Percentiles rank a stretch among this genome's conserved stretches.
phyloP scores from a whole-genome alignment of 164 flowering plant genomes.

The Magnolia kwangsiensis region DNA sequence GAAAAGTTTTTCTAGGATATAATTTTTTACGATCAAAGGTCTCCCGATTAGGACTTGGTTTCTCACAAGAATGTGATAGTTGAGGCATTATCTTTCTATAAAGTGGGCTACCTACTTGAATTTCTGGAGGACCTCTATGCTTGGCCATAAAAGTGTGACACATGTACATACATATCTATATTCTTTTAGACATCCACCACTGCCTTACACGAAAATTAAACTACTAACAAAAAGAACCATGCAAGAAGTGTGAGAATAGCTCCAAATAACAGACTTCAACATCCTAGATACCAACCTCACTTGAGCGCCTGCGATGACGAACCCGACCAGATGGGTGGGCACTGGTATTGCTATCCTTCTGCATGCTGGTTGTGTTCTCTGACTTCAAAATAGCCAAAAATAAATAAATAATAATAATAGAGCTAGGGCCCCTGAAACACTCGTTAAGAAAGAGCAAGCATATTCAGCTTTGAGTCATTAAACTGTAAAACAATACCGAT shows the following conservation, averaged over 20 bases:
- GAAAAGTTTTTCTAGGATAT: too few relatives aligned
- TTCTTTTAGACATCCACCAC: background rate
- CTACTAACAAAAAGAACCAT: background rate
- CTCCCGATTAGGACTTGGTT: too few relatives aligned
- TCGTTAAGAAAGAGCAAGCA: too few relatives aligned
- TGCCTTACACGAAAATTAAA: background rate
- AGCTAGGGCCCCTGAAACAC: too few relatives aligned
- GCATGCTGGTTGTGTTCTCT: constrained; percentile 25
- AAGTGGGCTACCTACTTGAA: background rate
- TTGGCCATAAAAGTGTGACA: background rate
- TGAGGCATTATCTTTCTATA: too few relatives aligned
- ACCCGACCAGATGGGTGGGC: constrained; percentile 31
- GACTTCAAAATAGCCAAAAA: background rate
- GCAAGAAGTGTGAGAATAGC: background rate
- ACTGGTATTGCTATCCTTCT: constrained; percentile 31
- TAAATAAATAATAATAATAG: too few relatives aligned
- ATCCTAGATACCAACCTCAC: constrained; percentile 47
- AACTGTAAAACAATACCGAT: too few relatives aligned
- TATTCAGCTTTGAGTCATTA: too few relatives aligned
- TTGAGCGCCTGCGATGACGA: constrained; percentile 69
- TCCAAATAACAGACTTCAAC: background rate
- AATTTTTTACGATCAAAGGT: too few relatives aligned
- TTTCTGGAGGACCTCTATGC: background rate
- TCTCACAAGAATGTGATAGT: too few relatives aligned
- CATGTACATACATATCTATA: background rate